Evolutionary conservation across 352 stramenopile genomes (phyloP), one percentile per base, ranked within the genome.

Genomic region (Phytophthora idaei): DNA sequence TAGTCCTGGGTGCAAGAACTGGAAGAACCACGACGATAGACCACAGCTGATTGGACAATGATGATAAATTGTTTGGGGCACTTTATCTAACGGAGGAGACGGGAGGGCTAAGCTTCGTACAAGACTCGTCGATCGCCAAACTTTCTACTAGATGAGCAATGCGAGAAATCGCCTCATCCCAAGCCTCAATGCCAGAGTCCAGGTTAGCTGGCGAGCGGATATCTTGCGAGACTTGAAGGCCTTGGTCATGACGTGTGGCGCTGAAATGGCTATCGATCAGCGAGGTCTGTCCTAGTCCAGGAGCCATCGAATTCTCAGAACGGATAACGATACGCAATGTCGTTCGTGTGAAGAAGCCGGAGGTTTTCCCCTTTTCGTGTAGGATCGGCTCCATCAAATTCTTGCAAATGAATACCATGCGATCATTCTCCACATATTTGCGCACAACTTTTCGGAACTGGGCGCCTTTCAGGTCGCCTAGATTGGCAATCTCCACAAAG

Each of bases 131-230:
- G 5, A 77, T 57, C 36, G 57, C 49, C 37, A 77, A 41, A 27
- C 46, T 71, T 57, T 77, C 69, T 11, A 77, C 62, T 53, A 67
- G 69, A 25, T 63, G 37, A 27, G 49, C 42, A 21, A 74, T 67
- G 25, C 34, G 39, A 52, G 60, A 59, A 29, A 66, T 65, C 4
- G 53, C 32, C 54, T 64, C 66, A 15, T 65, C 66, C 66, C 66
- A 73, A 6, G 15, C 48, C 31, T 61, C 46, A 37, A 69, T 31
- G 10, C 60, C 65, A 9, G 49, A 15, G 17, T 64, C 46, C 28
- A 73, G 4, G 12, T 61, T 73, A 5, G 41, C 9, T 7, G 47
- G 17, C 7, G 31, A 36, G 7, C 21, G 37, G 17, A 63, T 45
- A 9, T 0, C 41, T 4, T n/a, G 10, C 5, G 47, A 25, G 1